Evolutionary conservation across 345 rosid species (phyloP), one percentile per base, ranked within the genome.

Genomic region (Cardamine occulta): DNA sequence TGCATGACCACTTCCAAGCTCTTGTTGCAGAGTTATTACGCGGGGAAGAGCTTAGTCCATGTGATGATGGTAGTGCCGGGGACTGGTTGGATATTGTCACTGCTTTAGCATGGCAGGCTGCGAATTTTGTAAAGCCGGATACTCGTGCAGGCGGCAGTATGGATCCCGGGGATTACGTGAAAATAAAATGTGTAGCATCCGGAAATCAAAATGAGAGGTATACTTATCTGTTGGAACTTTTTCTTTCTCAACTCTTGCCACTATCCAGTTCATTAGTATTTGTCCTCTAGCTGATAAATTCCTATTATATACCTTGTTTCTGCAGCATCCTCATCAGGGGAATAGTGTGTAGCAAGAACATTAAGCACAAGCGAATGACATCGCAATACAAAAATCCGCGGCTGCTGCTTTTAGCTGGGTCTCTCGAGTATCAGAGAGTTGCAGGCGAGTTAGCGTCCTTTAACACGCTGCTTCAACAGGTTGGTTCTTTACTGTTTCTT

Each of bases 291-390:
- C 51, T 66, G 1, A 73, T 13, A 8, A 9, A 39, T 1, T 34
- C 40, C 24, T 24, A 56, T 37, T 26, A 19, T 6, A 26, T 59
- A 68, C 28, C 29, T 73, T 72, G n/a, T 66, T 66, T 62, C 66
- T 86, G 88, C 93, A 96, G 99, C 82, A 68, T 75, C 15, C 83
- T 92, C 69, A 76, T 90, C 74, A 86, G 84, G 86, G 99, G 99
- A 62, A 82, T 96, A 61, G 97, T 93, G 77, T 96, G 98, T 80
- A 90, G 98, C 63, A 96, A 96, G 87, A 96, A 96, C 79, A 82
- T 93, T 81, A 96, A 88, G 84, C 99, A 96, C 82, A 96, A 96
- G 82, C 96, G 99, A 75, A 96, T 96, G 99, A 96, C 81, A 37
- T 81, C 99, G n/a, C 99, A 93, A 66, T 89, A 89, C 91, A 93